phyloP scores from a whole-genome alignment of 2,329 filamentous ascomycete species.

The Colletotrichum lentis region DNA sequence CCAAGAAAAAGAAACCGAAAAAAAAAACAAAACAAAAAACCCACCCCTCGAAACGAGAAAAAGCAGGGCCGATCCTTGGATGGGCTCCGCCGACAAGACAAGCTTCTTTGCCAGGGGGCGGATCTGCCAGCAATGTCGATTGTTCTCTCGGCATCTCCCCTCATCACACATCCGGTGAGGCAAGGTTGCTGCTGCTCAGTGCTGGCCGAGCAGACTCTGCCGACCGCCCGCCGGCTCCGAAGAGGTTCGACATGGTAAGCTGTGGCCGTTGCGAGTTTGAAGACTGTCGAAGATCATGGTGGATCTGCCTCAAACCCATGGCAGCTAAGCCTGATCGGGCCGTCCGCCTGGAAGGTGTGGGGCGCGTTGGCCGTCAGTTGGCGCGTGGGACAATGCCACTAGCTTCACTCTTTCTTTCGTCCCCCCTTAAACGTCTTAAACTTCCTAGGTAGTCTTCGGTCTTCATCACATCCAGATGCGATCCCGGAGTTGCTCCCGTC shows the following conservation, averaged over 20 bases:
- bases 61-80: slow-evolving; percentile 23
- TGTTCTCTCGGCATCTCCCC: not conserved
- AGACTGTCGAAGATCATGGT: slow-evolving; percentile 37
- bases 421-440: slow-evolving; percentile 16
- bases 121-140: slow-evolving; percentile 30
- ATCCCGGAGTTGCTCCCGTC: slow-evolving; percentile 30
- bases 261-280: slow-evolving; percentile 35
- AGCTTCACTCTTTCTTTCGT: not conserved
- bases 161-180: slow-evolving; percentile 6
- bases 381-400: slow-evolving; percentile 6
- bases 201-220: not conserved
- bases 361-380: not conserved
- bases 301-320: slow-evolving; percentile 36
- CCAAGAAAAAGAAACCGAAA: not conserved
- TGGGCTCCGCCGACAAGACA: slow-evolving; percentile 27
- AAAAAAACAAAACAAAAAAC: too few relatives aligned
- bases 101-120: slow-evolving; percentile 36
- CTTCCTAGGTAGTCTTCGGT: not conserved
- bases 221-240: not conserved
- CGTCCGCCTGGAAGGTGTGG: slow-evolving; percentile 14
- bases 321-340: slow-evolving; percentile 28
- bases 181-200: not conserved
- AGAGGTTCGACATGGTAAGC: slow-evolving; percentile 12
- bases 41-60: not conserved
- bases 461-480: not conserved